These are phyloP conservation scores for Trichoderma harzianum DNA, from an alignment of 2,329 filamentous ascomycete genomes.

Conservation along the genomic window DNA sequence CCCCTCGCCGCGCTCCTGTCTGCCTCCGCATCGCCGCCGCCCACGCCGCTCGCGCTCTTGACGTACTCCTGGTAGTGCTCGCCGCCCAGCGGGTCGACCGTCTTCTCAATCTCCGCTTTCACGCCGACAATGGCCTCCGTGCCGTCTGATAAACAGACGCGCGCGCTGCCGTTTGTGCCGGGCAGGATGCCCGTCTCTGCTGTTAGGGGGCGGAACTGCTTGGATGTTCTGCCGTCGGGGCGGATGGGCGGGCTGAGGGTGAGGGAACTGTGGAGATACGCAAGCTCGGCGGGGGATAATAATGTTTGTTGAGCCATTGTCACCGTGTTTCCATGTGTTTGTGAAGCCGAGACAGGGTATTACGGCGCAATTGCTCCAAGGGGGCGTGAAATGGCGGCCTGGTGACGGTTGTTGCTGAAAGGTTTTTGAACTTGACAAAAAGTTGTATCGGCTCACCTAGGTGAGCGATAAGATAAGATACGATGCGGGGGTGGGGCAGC, in stretches of 20 bases:
- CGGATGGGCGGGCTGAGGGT: slow-evolving; percentile 78
- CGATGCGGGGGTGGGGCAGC: slow-evolving; percentile 23
- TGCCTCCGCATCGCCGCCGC: slow-evolving; percentile 41
- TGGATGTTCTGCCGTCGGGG: slow-evolving; percentile 76
- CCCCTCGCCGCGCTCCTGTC: slow-evolving; percentile 44
- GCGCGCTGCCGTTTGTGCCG: slow-evolving; percentile 84
- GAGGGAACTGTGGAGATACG: slow-evolving; percentile 88
- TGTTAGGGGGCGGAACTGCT: slow-evolving; percentile 84
- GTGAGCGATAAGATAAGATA: slow-evolving; percentile 37
- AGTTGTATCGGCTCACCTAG: slow-evolving; percentile 28
- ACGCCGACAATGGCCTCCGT: slow-evolving; percentile 94
- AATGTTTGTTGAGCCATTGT: slow-evolving; percentile 67
- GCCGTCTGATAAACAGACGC: slow-evolving; percentile 91
- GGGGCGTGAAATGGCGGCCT: not conserved
- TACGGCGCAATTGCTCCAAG: not conserved
- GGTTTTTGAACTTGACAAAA: slow-evolving; percentile 25
- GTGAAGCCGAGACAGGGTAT: not conserved
- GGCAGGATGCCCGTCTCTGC: slow-evolving; percentile 91
- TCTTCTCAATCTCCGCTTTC: slow-evolving; percentile 90
- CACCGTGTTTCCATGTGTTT: not conserved
- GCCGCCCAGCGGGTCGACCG: slow-evolving; percentile 34
- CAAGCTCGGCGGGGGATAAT: slow-evolving; percentile 92
- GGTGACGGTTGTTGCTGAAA: slow-evolving; percentile 16
- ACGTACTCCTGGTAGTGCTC: slow-evolving; percentile 18
- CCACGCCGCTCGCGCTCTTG: slow-evolving; percentile 30